phyloP scores from a whole-genome alignment of 257 asterid species.

The Capsicum baccatum region DNA sequence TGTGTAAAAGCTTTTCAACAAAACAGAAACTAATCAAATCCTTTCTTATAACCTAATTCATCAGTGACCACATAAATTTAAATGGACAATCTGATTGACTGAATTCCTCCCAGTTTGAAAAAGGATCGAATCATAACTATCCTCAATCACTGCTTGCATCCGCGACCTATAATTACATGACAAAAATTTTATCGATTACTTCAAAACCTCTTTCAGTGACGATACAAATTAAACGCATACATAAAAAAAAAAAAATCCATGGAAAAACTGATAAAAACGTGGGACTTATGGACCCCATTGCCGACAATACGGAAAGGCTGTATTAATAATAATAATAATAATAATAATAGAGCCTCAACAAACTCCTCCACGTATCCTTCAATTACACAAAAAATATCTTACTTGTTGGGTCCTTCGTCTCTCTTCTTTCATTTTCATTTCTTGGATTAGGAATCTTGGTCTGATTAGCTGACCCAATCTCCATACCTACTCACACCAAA shows the following conservation, averaged over 20 bases:
- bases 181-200: too few species aligned
- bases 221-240: too few species aligned
- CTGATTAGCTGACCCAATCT: conserved; percentile 1
- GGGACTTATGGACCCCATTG: neutral
- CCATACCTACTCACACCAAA: neutral
- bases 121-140: too few species aligned
- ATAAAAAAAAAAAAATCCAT: neutral
- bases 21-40: too few species aligned
- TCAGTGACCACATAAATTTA: too few species aligned
- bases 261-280: neutral
- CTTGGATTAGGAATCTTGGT: conserved; percentile 6
- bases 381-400: neutral
- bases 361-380: conserved; percentile 6
- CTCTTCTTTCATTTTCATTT: neutral
- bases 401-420: neutral
- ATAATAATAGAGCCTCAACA: neutral
- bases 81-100: too few species aligned
- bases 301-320: neutral
- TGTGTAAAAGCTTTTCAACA: too few species aligned
- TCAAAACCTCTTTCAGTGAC: too few species aligned
- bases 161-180: too few species aligned
- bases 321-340: neutral
- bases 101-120: too few species aligned
- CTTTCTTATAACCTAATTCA: too few species aligned
- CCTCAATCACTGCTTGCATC: too few species aligned